Conservation (phyloP, 179 eudicot genomes). For the Drosera spatulata region DNA sequence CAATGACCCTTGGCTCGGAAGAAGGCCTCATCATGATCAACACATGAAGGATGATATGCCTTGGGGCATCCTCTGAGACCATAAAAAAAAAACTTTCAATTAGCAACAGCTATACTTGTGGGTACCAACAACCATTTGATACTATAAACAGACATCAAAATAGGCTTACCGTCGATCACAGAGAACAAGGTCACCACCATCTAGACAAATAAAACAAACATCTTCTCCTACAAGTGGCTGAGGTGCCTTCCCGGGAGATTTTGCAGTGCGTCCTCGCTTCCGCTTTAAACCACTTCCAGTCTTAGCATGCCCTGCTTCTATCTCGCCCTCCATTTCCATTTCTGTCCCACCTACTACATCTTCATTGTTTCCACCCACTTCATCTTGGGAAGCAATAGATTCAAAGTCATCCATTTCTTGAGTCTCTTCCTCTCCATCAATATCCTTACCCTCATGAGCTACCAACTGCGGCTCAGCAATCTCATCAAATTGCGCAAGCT, state of each 20-base stretch:
- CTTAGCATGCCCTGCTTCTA: constrained; percentile 19
- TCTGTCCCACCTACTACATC: constrained; percentile 11
- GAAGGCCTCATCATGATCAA: constrained; percentile 85
- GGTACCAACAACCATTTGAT: neutral
- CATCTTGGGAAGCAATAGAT: constrained; percentile 1
- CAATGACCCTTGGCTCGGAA: constrained; percentile 89
- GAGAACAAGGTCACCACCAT: constrained; percentile 91
- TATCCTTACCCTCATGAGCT: neutral
- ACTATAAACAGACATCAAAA: neutral
- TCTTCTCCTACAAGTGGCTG: constrained; percentile 71
- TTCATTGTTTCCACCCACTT: constrained; percentile 18
- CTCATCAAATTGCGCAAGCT: no score
- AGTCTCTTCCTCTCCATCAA: constrained; percentile 5
- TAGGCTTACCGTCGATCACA: constrained; percentile 77
- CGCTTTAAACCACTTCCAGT: constrained; percentile 51
- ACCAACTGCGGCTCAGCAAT: neutral
- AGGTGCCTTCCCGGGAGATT: constrained; percentile 25
- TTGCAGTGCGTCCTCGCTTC: constrained; percentile 54
- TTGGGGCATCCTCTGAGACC: constrained; percentile 86
- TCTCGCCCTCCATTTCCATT: constrained; percentile 21
- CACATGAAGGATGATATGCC: constrained; percentile 96
- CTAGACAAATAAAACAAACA: constrained; percentile 96
- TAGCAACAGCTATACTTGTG: neutral
- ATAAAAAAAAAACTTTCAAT: neutral
- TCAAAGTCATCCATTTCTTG: constrained; percentile 1